A percentile compares a stretch with the other conserved stretches of the same genome.
These are phyloP conservation scores for Hymenotorrendiella dingleyae DNA, from an alignment of 2,329 filamentous ascomycete species.

Conservation along the genomic window DNA sequence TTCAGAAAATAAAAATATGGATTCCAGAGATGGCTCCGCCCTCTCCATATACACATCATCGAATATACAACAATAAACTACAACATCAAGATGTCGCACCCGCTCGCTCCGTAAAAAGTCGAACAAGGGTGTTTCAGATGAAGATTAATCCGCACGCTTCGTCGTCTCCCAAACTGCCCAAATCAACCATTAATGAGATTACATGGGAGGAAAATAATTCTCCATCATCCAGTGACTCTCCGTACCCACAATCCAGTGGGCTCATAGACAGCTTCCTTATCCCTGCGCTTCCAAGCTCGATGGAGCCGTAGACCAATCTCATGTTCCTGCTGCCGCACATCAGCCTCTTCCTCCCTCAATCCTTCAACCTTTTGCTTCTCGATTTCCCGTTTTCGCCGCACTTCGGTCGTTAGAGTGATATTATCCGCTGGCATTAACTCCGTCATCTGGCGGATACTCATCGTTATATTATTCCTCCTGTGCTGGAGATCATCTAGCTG, in stretches of 20 bases:
- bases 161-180: no score
- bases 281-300: constrained; percentile 67
- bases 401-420: constrained; percentile 60
- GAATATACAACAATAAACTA: no score
- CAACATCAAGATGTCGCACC: no score
- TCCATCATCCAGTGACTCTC: constrained; percentile 58
- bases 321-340: constrained; percentile 71
- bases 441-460: constrained; percentile 69
- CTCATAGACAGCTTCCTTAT: constrained; percentile 59
- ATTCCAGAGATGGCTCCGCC: no score
- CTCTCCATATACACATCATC: no score
- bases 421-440: constrained; percentile 69
- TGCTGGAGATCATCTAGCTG: constrained; percentile 59
- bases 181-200: neutral
- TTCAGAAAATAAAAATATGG: no score
- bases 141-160: no score
- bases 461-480: constrained; percentile 65
- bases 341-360: constrained; percentile 61
- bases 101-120: no score
- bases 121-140: no score
- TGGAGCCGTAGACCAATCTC: constrained; percentile 71
- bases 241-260: constrained; percentile 72
- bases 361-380: constrained; percentile 60
- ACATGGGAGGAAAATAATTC: neutral
- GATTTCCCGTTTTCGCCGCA: constrained; percentile 49